These are phyloP conservation scores for Lipomyces yamadae DNA, from an alignment of 805 yeast species.

Conservation along the genomic window DNA sequence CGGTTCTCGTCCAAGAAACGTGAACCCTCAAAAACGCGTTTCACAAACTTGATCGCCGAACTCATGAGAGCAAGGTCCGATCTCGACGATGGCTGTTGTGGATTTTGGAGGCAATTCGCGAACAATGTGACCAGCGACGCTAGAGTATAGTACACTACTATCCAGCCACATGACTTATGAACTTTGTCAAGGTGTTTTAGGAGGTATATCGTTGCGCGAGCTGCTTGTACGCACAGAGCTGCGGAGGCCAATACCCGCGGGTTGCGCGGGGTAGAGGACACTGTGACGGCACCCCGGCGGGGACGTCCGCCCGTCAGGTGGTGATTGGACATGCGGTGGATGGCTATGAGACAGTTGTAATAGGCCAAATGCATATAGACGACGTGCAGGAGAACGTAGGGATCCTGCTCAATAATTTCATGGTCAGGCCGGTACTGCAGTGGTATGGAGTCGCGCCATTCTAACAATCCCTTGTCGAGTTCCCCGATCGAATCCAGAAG, in stretches of 20 bases:
- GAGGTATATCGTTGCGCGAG: conserved; percentile 36
- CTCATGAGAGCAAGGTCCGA: conserved; percentile 38
- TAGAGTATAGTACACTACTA: conserved; percentile 27
- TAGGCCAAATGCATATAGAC: conserved; percentile 34
- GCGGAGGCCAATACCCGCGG: conserved; percentile 41
- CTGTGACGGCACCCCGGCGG: background rate
- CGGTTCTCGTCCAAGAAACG: background rate
- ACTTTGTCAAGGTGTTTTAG: conserved; percentile 25
- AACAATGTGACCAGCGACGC: conserved; percentile 35
- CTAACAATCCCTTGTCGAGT: conserved; percentile 36
- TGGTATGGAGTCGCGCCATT: conserved; percentile 39
- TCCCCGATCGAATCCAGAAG: conserved; percentile 37
- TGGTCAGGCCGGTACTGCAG: conserved; percentile 38
- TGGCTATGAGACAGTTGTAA: conserved; percentile 34
- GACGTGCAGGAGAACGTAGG: conserved; percentile 18
- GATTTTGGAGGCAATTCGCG: conserved; percentile 38
- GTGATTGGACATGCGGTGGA: conserved; percentile 39
- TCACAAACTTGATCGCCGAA: conserved; percentile 22
- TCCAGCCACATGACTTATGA: conserved; percentile 30
- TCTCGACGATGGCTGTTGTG: conserved; percentile 33
- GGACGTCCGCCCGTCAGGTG: conserved; percentile 33
- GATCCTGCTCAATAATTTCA: conserved; percentile 31
- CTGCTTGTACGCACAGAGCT: conserved; percentile 40
- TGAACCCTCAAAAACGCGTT: conserved; percentile 5
- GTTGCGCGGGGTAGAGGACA: conserved; percentile 17